Conservation (phyloP, 2,329 filamentous ascomycete genomes). For the Ophiostoma sp. region DNA sequence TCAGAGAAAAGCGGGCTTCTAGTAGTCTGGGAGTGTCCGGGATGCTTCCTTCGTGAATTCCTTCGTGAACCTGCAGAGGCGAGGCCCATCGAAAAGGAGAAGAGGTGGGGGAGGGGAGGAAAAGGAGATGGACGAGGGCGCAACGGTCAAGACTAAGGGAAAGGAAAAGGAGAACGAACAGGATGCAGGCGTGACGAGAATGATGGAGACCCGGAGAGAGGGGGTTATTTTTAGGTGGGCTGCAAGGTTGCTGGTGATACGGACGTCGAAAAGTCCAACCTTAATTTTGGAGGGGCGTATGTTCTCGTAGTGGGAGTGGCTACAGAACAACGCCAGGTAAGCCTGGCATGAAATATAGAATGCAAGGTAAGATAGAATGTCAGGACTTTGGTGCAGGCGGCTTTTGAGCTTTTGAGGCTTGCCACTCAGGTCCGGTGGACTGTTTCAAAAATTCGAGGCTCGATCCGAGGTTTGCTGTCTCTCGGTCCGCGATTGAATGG, state of each 20-base stretch:
- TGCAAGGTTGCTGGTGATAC: slow-evolving; percentile 23
- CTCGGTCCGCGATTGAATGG: no score
- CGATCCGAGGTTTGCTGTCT: not conserved
- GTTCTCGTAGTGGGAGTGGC: not conserved
- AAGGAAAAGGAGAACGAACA: not conserved
- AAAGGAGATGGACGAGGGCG: not conserved
- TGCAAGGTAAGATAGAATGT: not conserved
- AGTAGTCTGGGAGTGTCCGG: slow-evolving; percentile 12
- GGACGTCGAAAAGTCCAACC: slow-evolving; percentile 20
- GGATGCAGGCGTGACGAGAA: slow-evolving; percentile 16
- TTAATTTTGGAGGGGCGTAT: slow-evolving; percentile 18
- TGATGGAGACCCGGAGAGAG: slow-evolving; percentile 13
- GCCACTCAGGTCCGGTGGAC: slow-evolving; percentile 6
- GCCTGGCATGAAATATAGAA: not conserved
- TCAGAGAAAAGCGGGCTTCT: slow-evolving; percentile 23
- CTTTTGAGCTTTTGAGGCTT: not conserved
- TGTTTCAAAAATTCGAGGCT: slow-evolving; percentile 11
- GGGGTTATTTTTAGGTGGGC: slow-evolving; percentile 21
- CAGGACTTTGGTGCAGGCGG: not conserved
- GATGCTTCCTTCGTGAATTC: slow-evolving; percentile 18
- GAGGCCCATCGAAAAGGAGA: slow-evolving; percentile 12
- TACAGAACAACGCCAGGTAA: not conserved
- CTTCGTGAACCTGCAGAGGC: slow-evolving; percentile 17
- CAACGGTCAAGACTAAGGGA: not conserved
- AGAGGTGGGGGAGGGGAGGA: not conserved